Evolutionary conservation across 1,139 yeast genomes (phyloP).

Genomic region (Candida mesenterica): DNA sequence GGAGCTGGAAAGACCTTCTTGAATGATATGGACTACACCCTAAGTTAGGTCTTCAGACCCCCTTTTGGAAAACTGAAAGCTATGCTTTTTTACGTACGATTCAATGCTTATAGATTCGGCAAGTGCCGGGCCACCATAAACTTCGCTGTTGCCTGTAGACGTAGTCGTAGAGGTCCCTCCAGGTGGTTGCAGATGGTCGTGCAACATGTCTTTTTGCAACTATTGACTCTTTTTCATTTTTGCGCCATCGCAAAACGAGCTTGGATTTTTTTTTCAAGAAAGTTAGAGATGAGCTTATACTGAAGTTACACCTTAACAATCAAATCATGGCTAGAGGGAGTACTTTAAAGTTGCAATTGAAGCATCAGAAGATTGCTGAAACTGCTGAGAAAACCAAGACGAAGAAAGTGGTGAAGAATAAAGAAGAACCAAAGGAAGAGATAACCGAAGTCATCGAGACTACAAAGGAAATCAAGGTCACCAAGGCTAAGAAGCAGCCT

Average conservation of each 20-base stretch:
- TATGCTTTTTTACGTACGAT: too few species aligned
- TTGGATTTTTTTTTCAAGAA: constrained; percentile 7
- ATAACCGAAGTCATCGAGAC: constrained; percentile 7
- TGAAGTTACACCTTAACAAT: not conserved
- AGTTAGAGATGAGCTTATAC: constrained; percentile 10
- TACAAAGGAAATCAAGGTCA: not conserved
- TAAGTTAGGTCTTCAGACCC: constrained; percentile 3
- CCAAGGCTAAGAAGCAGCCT: constrained; percentile 8
- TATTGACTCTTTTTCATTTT: not conserved
- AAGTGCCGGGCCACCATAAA: too few species aligned
- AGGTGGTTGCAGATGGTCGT: too few species aligned
- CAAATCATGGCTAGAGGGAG: constrained; percentile 15
- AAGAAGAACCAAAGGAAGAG: constrained; percentile 5
- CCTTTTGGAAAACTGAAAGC: too few species aligned
- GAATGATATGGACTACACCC: constrained; percentile 28
- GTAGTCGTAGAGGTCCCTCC: too few species aligned
- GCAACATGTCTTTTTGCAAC: not conserved
- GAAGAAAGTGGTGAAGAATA: constrained; percentile 9
- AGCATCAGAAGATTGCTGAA: constrained; percentile 28
- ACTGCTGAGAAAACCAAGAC: constrained; percentile 19
- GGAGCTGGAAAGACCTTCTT: constrained; percentile 57
- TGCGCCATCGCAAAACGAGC: constrained; percentile 3
- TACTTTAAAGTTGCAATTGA: constrained; percentile 35
- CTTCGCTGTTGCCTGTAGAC: too few species aligned
- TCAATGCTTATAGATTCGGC: too few species aligned